These are phyloP conservation scores for Trichocladium antarcticum DNA, from an alignment of 495 filamentous ascomycete species.

Conservation along the genomic window DNA sequence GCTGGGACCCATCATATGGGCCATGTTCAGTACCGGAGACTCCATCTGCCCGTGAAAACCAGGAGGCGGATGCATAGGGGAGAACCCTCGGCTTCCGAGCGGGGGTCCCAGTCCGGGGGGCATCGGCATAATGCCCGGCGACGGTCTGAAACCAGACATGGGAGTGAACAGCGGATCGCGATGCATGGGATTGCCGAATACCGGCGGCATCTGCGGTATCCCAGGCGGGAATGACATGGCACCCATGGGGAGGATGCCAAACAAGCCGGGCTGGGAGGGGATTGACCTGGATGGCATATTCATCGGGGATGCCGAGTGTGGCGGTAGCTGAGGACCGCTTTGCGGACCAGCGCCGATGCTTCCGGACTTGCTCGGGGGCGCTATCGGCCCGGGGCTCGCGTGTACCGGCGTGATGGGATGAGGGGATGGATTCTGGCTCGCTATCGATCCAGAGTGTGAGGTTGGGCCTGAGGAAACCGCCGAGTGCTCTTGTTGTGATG, in stretches of 20 bases:
- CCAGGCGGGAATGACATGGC: conserved; percentile 27
- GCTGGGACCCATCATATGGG: conserved; percentile 21
- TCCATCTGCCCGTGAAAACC: conserved; percentile 43
- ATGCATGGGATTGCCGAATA: conserved; percentile 29
- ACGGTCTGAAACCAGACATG: conserved; percentile 29
- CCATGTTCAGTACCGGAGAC: conserved; percentile 28
- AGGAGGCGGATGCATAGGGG: conserved; percentile 44
- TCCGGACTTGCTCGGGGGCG: conserved; percentile 35
- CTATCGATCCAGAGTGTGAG: conserved; percentile 37
- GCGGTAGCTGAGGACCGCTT: conserved; percentile 9
- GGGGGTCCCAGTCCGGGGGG: conserved; percentile 48
- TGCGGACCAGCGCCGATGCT: conserved; percentile 5
- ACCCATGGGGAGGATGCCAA: conserved; percentile 27
- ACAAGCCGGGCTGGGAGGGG: conserved; percentile 31
- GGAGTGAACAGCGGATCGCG: conserved; percentile 32
- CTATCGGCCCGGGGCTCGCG: conserved; percentile 44
- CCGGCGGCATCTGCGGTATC: conserved; percentile 26
- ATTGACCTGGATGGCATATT: conserved; percentile 22
- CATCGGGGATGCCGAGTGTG: conserved; percentile 18
- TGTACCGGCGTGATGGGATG: conserved; percentile 46
- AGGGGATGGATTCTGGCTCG: conserved; percentile 58
- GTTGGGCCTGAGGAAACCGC: conserved; percentile 52
- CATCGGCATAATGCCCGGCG: conserved; percentile 42
- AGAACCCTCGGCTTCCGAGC: conserved; percentile 53
- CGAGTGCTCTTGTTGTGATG: conserved; percentile 71